Conservation (phyloP, 192 early-diverging fungal genomes). For the Radiomyces spectabilis region DNA sequence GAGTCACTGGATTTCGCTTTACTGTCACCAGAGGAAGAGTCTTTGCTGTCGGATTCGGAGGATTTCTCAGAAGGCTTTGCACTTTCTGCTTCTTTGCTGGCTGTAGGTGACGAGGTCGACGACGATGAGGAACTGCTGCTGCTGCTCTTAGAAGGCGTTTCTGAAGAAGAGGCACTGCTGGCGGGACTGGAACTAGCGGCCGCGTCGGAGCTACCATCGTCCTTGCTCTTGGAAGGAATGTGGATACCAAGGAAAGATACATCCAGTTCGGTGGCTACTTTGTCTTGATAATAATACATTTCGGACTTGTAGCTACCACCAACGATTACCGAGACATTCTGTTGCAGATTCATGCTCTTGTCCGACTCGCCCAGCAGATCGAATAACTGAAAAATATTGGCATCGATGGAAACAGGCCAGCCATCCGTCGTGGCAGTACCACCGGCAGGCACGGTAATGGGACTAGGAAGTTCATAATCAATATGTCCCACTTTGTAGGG, state of each 20-base stretch:
- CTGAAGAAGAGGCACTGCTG: neutral
- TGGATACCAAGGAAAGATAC: neutral
- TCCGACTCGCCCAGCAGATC: neutral
- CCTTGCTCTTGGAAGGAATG: neutral
- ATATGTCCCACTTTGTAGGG: conserved; percentile 11
- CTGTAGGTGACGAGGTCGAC: too few relatives aligned
- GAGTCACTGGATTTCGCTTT: too few relatives aligned
- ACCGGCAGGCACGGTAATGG: conserved; percentile 8
- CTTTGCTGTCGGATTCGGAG: too few relatives aligned
- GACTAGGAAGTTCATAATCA: neutral
- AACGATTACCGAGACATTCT: conserved; percentile 11
- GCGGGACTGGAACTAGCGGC: neutral
- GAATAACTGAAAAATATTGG: conserved; percentile 5
- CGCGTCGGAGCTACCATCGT: neutral
- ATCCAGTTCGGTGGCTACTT: neutral
- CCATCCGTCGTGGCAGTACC: neutral
- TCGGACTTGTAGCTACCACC: conserved; percentile 9
- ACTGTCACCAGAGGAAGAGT: too few relatives aligned
- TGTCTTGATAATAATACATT: conserved; percentile 15
- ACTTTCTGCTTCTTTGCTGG: too few relatives aligned
- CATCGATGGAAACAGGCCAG: conserved; percentile 10
- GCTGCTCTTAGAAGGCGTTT: neutral
- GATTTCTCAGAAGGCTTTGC: too few relatives aligned
- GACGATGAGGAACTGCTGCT: neutral
- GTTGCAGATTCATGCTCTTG: conserved; percentile 5